Evolutionary conservation across 192 early-diverging fungal genomes (phyloP).

Genomic region (Borealophlyctis nickersoniae): DNA sequence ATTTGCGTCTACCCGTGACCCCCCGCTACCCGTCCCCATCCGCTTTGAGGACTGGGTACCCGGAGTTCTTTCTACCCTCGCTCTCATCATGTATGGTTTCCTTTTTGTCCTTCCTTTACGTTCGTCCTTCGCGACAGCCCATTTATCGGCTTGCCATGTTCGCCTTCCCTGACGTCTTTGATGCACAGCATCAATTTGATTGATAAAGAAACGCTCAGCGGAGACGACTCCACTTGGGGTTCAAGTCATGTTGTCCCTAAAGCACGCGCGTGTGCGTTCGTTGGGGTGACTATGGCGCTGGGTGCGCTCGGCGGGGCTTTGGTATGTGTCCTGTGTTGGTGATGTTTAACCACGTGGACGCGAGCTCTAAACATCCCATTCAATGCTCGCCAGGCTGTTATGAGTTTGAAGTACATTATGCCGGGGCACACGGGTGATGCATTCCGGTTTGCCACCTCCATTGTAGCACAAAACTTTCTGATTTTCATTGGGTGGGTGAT

Average conservation of each 20-base stretch:
- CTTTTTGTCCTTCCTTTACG: slow-evolving; percentile 1
- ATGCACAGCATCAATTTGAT: slow-evolving; percentile 47
- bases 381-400: slow-evolving; percentile 30
- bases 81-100: slow-evolving; percentile 41
- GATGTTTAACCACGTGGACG: slow-evolving; percentile 1
- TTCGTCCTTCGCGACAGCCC: too few relatives aligned
- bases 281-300: slow-evolving; percentile 50
- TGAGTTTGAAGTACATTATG: slow-evolving; percentile 46
- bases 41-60: slow-evolving; percentile 53
- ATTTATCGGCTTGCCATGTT: not conserved
- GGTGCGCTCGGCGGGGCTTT: slow-evolving; percentile 45
- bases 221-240: slow-evolving; percentile 30
- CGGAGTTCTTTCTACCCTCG: slow-evolving; percentile 46
- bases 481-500: slow-evolving; percentile 49
- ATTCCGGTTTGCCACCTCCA: slow-evolving; percentile 39
- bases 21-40: slow-evolving; percentile 20
- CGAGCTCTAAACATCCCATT: not conserved
- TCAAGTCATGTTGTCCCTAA: slow-evolving; percentile 38
- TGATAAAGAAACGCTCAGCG: slow-evolving; percentile 41
- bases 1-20: slow-evolving; percentile 26
- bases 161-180: not conserved
- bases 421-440: slow-evolving; percentile 40
- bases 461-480: slow-evolving; percentile 44
- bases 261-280: slow-evolving; percentile 49
- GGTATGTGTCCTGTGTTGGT: slow-evolving; percentile 15